Percentiles rank a stretch among this genome's conserved stretches.
phyloP scores from a whole-genome alignment of 2,329 filamentous ascomycete species.

The Trichoderma pleuroti region DNA sequence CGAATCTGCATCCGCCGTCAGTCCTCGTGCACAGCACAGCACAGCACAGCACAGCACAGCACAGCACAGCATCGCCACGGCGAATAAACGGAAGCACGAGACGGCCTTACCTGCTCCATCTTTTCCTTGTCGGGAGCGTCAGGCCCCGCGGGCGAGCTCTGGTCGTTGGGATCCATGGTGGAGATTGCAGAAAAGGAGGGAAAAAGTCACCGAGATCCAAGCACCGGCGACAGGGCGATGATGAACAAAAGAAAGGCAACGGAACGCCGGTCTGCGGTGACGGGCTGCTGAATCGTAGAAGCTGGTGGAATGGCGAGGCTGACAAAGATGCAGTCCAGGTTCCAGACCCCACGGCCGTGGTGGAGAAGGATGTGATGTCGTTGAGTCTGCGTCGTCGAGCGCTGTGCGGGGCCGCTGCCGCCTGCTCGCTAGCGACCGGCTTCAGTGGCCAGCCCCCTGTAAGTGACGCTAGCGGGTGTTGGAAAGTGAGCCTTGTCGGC shows the following conservation, averaged over 20 bases:
- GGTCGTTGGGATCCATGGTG: conserved; percentile 46
- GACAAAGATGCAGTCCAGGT: conserved; percentile 16
- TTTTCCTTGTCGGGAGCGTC: conserved; percentile 57
- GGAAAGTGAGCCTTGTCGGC: not conserved
- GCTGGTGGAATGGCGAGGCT: conserved; percentile 20
- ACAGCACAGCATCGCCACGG: no score
- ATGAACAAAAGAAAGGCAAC: conserved; percentile 1
- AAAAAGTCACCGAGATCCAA: not conserved
- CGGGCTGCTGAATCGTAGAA: conserved; percentile 12
- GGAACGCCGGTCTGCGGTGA: conserved; percentile 4
- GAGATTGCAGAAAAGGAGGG: not conserved
- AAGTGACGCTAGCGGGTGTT: conserved; percentile 2
- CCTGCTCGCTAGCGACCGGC: not conserved
- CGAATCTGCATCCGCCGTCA: conserved; percentile 40
- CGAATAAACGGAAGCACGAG: conserved; percentile 15
- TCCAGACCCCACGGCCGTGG: conserved; percentile 8
- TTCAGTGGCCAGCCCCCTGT: conserved; percentile 9
- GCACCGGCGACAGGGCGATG: not conserved
- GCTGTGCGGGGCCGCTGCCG: conserved; percentile 14
- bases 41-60: no score
- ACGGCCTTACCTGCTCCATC: conserved; percentile 50
- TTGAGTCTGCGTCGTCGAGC: not conserved
- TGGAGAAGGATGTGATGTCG: conserved; percentile 15
- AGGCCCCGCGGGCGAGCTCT: conserved; percentile 38
- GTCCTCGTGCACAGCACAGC: not conserved